phyloP scores from a whole-genome alignment of 2,329 filamentous ascomycete species.

The Metarhizium album region DNA sequence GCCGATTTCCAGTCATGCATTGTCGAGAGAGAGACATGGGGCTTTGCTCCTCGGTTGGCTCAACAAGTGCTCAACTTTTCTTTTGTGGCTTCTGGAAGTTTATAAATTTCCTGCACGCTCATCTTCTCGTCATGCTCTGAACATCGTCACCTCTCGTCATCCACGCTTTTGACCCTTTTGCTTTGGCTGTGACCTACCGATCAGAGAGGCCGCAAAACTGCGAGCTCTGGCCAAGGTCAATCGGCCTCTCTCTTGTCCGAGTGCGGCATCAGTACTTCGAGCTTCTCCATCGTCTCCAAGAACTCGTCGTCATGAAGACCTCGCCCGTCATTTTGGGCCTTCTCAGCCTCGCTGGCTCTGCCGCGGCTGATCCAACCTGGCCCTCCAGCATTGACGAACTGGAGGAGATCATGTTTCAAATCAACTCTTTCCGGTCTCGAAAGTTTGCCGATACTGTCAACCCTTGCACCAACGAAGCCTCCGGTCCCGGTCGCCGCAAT shows the following conservation, averaged over 20 bases:
- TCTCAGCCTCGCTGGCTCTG: slow-evolving; percentile 23
- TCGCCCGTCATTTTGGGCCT: slow-evolving; percentile 20
- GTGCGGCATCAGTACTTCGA: background rate
- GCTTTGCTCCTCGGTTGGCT: background rate
- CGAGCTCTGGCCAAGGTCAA: background rate
- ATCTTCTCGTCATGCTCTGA: background rate
- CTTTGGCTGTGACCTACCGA: background rate
- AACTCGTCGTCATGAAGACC: slow-evolving; percentile 11
- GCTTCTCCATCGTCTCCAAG: background rate
- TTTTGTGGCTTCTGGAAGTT: background rate
- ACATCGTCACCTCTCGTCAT: background rate
- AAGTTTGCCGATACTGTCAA: slow-evolving; percentile 46
- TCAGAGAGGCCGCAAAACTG: background rate
- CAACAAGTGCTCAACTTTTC: background rate
- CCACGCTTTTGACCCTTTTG: background rate
- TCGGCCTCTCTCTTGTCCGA: background rate
- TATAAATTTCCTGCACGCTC: background rate
- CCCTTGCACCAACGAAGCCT: slow-evolving; percentile 43
- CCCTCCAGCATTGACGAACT: slow-evolving; percentile 48
- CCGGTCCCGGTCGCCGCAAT: slow-evolving; percentile 43
- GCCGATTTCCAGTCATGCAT: slow-evolving; percentile 1
- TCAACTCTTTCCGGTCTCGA: slow-evolving; percentile 40
- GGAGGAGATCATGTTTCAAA: slow-evolving; percentile 53
- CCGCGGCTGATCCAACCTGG: slow-evolving; percentile 45
- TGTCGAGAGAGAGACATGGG: background rate